Evolutionary conservation across 768 basidiomycete genomes (phyloP).

Genomic region (Suillus decipiens): DNA sequence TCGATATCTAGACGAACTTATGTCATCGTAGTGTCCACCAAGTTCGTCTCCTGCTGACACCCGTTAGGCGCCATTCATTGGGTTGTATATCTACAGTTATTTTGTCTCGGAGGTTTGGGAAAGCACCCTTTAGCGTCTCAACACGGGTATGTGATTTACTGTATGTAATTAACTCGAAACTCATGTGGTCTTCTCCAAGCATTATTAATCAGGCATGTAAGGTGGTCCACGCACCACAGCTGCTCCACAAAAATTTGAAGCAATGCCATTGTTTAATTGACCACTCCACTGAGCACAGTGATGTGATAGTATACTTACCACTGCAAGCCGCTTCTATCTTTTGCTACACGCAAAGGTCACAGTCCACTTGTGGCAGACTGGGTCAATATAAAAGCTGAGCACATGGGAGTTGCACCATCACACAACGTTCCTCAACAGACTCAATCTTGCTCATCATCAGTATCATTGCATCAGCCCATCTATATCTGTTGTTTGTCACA

Average conservation of each 20-base stretch:
- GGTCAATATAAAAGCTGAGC: neutral
- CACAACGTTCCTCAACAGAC: constrained; percentile 3
- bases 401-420: neutral
- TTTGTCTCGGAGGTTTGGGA: too few relatives aligned
- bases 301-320: neutral
- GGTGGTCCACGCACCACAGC: neutral
- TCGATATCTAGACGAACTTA: too few relatives aligned
- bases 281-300: neutral
- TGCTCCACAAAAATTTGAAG: neutral
- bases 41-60: too few relatives aligned
- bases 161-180: neutral
- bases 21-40: too few relatives aligned
- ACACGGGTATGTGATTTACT: neutral
- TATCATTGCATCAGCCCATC: constrained; percentile 12
- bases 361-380: neutral
- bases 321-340: neutral
- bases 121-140: neutral
- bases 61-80: too few relatives aligned
- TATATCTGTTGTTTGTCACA: constrained; percentile 22
- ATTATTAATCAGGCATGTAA: neutral
- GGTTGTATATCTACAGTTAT: too few relatives aligned
- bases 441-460: constrained; percentile 6
- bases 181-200: neutral
- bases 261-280: neutral
- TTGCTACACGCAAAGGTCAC: neutral